A percentile compares a stretch with the other conserved stretches of the same genome.
These are phyloP conservation scores for Fusarium humuli DNA, from an alignment of 2,329 filamentous ascomycete species.

Conservation along the genomic window DNA sequence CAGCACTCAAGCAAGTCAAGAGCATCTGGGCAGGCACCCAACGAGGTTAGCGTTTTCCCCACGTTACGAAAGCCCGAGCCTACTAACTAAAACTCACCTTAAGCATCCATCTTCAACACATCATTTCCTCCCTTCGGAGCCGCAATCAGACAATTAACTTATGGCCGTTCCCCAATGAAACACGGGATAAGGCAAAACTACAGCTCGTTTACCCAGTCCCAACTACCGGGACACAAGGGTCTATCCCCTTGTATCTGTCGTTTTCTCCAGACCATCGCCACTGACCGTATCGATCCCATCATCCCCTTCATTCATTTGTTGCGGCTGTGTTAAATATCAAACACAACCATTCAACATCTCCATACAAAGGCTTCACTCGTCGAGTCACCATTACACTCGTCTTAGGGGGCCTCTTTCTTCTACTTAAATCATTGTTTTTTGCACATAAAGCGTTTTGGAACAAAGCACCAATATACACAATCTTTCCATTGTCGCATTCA, in stretches of 20 bases:
- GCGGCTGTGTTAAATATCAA: not conserved
- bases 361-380: not conserved
- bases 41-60: slow-evolving; percentile 13
- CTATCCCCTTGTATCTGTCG: slow-evolving; percentile 16
- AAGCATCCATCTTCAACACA: slow-evolving; percentile 32
- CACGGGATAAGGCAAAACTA: slow-evolving; percentile 2
- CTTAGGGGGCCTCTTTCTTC: not conserved
- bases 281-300: slow-evolving; percentile 38
- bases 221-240: slow-evolving; percentile 27
- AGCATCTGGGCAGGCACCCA: not conserved
- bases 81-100: slow-evolving; percentile 22
- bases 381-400: too few species aligned
- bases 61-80: slow-evolving; percentile 6
- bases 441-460: not conserved
- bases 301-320: slow-evolving; percentile 20
- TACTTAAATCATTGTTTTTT: not conserved
- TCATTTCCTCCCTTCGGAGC: slow-evolving; percentile 30
- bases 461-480: not conserved
- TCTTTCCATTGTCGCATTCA: not conserved
- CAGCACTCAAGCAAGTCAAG: not conserved
- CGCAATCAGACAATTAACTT: slow-evolving; percentile 21
- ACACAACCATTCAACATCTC: not conserved
- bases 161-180: slow-evolving; percentile 9
- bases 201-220: not conserved
- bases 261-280: slow-evolving; percentile 27